A percentile compares a stretch with the other conserved stretches of the same genome.
These are phyloP conservation scores for Pseudocercospora pini-densiflorae DNA, from an alignment of 2,329 filamentous ascomycete genomes.

Conservation along the genomic window DNA sequence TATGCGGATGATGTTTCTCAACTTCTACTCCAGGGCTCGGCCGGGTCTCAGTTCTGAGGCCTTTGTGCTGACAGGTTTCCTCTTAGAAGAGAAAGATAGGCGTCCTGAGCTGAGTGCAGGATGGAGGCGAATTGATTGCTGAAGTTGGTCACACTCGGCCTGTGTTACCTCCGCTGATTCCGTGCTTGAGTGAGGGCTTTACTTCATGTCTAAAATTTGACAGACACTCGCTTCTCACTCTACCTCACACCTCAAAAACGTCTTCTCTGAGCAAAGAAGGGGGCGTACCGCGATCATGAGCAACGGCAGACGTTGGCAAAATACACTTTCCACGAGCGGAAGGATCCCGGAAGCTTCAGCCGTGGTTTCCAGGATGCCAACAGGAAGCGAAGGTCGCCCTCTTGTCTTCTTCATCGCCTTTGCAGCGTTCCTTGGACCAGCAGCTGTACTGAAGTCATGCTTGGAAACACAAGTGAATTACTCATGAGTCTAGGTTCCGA, in stretches of 20 bases:
- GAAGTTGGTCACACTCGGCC: neutral
- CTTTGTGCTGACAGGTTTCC: neutral
- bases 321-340: neutral
- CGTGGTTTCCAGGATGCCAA: neutral
- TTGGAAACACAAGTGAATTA: too few relatives aligned
- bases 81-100: neutral
- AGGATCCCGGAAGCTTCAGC: neutral
- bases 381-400: neutral
- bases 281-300: neutral
- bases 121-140: neutral
- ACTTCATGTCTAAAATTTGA: too few relatives aligned
- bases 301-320: neutral
- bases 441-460: too few relatives aligned
- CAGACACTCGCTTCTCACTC: too few relatives aligned
- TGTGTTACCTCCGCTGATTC: neutral
- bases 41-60: neutral
- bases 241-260: too few relatives aligned
- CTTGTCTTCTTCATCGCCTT: neutral
- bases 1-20: neutral
- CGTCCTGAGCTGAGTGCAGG: neutral
- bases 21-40: neutral
- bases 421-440: too few relatives aligned
- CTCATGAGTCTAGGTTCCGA: too few relatives aligned
- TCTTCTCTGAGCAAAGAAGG: too few relatives aligned
- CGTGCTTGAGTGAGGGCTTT: neutral